Evolutionary conservation across 495 filamentous ascomycete species (phyloP).

Genomic region (Lepidopterella palustris): DNA sequence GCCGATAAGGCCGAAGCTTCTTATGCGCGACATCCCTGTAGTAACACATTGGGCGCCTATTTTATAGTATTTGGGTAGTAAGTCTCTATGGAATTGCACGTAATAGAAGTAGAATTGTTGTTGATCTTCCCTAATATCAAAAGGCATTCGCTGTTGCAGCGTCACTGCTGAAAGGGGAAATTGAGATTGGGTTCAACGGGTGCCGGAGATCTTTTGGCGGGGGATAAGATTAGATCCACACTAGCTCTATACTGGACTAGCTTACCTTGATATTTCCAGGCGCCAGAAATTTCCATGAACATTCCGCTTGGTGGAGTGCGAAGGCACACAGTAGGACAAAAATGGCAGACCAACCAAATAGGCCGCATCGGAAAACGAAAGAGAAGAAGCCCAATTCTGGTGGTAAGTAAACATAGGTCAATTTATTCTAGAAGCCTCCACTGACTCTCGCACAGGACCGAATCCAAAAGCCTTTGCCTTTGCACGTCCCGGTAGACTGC

Average conservation of each 20-base stretch:
- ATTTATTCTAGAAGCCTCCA: too few species aligned
- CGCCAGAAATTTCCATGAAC: background rate
- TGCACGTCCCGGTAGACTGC: slow-evolving; percentile 76
- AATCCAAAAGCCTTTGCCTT: slow-evolving; percentile 93
- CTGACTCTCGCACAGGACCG: slow-evolving; percentile 42
- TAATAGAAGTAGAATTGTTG: too few species aligned
- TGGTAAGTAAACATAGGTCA: slow-evolving; percentile 20
- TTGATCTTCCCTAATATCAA: too few species aligned
- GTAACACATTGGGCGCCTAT: too few species aligned
- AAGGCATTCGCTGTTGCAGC: too few species aligned
- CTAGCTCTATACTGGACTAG: background rate
- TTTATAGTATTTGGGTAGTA: too few species aligned
- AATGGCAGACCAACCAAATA: slow-evolving; percentile 80
- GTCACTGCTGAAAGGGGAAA: background rate
- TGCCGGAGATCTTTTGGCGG: background rate
- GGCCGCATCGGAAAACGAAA: slow-evolving; percentile 78
- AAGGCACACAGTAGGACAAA: slow-evolving; percentile 7
- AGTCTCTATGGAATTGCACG: too few species aligned
- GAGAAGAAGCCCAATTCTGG: slow-evolving; percentile 75
- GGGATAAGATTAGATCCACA: slow-evolving; percentile 1
- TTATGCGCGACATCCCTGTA: slow-evolving; percentile 1
- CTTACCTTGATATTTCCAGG: background rate
- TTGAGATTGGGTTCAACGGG: background rate
- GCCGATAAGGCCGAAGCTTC: background rate
- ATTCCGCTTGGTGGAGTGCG: background rate